A percentile compares a stretch with the other conserved stretches of the same genome.
These are phyloP conservation scores for Talaromyces trachyspermus DNA, from an alignment of 495 filamentous ascomycete species.

Conservation along the genomic window DNA sequence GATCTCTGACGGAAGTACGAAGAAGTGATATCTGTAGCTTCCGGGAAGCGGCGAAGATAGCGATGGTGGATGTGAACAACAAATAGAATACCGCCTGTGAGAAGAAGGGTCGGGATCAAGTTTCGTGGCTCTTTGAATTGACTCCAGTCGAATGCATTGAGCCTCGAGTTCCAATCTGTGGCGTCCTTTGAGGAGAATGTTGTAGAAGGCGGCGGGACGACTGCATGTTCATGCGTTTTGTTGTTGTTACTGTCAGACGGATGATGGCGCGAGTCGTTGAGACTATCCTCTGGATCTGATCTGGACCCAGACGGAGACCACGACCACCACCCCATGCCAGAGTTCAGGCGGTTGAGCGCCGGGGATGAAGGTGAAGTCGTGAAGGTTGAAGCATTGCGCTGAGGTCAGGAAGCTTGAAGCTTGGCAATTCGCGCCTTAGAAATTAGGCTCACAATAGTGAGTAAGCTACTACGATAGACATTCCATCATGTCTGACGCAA, in stretches of 20 bases:
- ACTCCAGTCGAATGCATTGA: constrained; percentile 54
- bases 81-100: constrained; percentile 58
- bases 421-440: neutral
- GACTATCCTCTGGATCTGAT: constrained; percentile 22
- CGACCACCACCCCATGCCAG: constrained; percentile 42
- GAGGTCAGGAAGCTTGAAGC: too few relatives aligned
- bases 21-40: constrained; percentile 61
- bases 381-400: neutral
- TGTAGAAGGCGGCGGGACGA: constrained; percentile 10
- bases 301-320: constrained; percentile 36
- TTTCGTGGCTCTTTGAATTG: constrained; percentile 61
- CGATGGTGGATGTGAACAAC: constrained; percentile 45
- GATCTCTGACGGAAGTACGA: constrained; percentile 59
- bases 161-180: constrained; percentile 41
- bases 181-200: constrained; percentile 18
- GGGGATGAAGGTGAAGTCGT: constrained; percentile 6
- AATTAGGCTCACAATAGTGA: neutral
- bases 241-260: constrained; percentile 8
- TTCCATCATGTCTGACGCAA: too few relatives aligned
- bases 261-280: too few relatives aligned
- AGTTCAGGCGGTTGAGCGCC: constrained; percentile 10
- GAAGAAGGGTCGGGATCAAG: constrained; percentile 58
- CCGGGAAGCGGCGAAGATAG: constrained; percentile 77
- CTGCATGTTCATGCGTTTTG: constrained; percentile 13
- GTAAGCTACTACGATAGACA: too few relatives aligned